Evolutionary conservation across 768 basidiomycete species (phyloP), one percentile per base, ranked within the genome.

Genomic region (Tubosaeta sp.): DNA sequence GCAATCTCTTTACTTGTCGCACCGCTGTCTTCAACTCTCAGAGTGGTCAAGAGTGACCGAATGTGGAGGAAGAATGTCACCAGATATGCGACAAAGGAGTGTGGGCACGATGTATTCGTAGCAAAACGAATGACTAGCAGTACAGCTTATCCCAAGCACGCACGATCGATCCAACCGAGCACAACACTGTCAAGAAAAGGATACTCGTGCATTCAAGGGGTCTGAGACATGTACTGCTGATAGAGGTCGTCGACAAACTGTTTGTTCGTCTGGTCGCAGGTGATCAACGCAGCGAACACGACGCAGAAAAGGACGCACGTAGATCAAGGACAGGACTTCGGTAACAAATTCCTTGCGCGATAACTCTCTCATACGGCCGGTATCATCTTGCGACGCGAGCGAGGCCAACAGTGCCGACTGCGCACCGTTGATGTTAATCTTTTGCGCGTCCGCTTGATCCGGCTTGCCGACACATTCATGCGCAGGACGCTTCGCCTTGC

Each of bases 201-300:
- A n/a, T n/a, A n/a, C n/a, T n/a, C n/a, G n/a, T n/a, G n/a, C n/a
- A n/a, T n/a, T 65, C 51, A 64, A 25, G 35, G 45, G 13, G 36
- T 40, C 41, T 44, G 54, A 16, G 65, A 51, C 48, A 64, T 52
- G 63, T 84, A 86, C 39, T 80, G 77, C 51, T 70, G 73, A 71
- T 75, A 84, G 41, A 86, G 73, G 34, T 70, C 67, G 56, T 88
- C 83, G 52, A 83, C 83, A 58, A 87, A 88, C 14, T 72, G 67
- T 56, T 79, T 74, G 70, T 87, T 81, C 48, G 77, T 85, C 86
- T 87, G 58, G 24, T 42, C 29, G 14, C 22, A 31, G 22, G 39
- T 34, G 40, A 39, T n/a, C 16, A 31, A 16, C 14, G 13, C 27
- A 43, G 16, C 16, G n/a, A 29, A 29, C n/a, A 18, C 14, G 14